Evolutionary conservation across 2,329 filamentous ascomycete genomes (phyloP).

Genomic region (Emmonsiellopsis sp.): DNA sequence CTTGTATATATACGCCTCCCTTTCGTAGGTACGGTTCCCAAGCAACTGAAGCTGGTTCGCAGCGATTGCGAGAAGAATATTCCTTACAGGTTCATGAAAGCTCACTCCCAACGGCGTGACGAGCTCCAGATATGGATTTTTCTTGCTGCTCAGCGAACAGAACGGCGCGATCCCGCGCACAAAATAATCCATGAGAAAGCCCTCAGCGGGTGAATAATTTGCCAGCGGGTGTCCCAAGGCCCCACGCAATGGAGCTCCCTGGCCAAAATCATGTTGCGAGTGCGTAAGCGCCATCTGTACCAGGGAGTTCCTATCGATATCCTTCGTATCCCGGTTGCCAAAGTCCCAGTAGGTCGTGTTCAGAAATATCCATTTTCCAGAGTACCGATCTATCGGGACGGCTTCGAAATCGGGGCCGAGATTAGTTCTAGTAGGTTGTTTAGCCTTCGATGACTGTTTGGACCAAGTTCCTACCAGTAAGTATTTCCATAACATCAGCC

Average conservation of each 20-base stretch:
- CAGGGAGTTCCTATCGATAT: neutral
- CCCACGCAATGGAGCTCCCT: neutral
- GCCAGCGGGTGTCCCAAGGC: slow-evolving; percentile 10
- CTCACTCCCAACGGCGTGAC: slow-evolving; percentile 15
- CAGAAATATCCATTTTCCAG: slow-evolving; percentile 18
- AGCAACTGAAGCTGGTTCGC: slow-evolving; percentile 22
- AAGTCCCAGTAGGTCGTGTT: slow-evolving; percentile 18
- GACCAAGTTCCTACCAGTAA: slow-evolving; percentile 3
- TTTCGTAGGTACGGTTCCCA: slow-evolving; percentile 16
- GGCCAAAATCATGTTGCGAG: neutral
- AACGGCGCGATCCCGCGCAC: slow-evolving; percentile 21
- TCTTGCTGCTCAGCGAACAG: slow-evolving; percentile 20
- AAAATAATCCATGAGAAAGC: slow-evolving; percentile 21
- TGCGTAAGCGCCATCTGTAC: neutral
- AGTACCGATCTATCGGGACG: slow-evolving; percentile 8
- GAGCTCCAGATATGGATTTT: slow-evolving; percentile 23
- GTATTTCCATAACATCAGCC: no score
- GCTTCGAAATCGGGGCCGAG: slow-evolving; percentile 1
- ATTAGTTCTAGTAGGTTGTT: neutral
- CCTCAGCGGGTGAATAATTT: slow-evolving; percentile 8
- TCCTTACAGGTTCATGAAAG: slow-evolving; percentile 15
- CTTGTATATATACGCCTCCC: slow-evolving; percentile 19
- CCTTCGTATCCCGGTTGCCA: neutral
- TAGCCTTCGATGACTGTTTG: slow-evolving; percentile 1
- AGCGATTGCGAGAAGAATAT: slow-evolving; percentile 21